Conservation (phyloP, 495 filamentous ascomycete genomes). For the Apiosordaria backusii region DNA sequence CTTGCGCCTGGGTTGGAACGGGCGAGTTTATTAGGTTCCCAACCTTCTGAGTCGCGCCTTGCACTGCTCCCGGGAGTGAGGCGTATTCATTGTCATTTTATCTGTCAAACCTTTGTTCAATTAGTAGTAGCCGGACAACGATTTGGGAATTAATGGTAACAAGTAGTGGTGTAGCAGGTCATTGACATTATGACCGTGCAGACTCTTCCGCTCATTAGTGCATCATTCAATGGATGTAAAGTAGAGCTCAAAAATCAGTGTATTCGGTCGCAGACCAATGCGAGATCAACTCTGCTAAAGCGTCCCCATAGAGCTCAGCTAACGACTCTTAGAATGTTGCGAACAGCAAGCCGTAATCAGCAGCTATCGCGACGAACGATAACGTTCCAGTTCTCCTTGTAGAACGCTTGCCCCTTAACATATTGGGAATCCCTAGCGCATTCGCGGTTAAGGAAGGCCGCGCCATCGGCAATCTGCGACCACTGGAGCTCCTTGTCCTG, state of each 20-base stretch:
- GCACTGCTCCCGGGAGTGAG: too few species aligned
- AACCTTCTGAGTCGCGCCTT: too few species aligned
- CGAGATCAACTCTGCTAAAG: not conserved
- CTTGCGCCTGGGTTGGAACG: too few species aligned
- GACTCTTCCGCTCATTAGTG: too few species aligned
- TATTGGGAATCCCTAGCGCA: not conserved
- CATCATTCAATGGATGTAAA: too few species aligned
- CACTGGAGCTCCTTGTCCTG: not conserved
- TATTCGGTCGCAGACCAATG: not conserved
- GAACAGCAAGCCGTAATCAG: not conserved
- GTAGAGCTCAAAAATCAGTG: not conserved
- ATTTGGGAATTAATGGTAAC: too few species aligned
- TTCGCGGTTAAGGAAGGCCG: not conserved
- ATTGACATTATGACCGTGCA: too few species aligned
- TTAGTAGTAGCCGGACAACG: too few species aligned
- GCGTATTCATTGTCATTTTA: too few species aligned
- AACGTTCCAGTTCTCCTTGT: not conserved
- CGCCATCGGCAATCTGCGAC: not conserved
- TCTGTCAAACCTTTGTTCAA: too few species aligned
- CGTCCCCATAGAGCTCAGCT: not conserved
- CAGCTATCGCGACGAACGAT: not conserved
- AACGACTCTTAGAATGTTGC: not conserved
- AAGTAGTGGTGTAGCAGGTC: too few species aligned
- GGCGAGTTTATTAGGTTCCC: too few species aligned
- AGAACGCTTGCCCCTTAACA: not conserved